Percentiles rank a stretch among this genome's conserved stretches.
These are phyloP conservation scores for Chalaropsis thielavioides DNA, from an alignment of 2,329 filamentous ascomycete species.

Conservation along the genomic window DNA sequence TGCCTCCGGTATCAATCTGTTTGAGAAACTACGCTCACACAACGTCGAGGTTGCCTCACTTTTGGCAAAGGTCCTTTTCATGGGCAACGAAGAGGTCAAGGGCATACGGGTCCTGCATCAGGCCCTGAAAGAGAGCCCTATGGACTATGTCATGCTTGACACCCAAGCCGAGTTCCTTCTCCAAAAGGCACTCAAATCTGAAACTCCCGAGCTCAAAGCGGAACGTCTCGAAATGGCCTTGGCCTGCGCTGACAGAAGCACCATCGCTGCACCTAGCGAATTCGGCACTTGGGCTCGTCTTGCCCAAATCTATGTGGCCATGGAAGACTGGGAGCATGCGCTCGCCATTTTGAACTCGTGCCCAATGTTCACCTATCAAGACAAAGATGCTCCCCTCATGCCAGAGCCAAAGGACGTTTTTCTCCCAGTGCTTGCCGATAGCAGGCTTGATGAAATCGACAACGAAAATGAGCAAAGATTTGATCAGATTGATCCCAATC, in stretches of 20 bases:
- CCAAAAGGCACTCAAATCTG: slow-evolving; percentile 54
- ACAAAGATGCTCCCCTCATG: slow-evolving; percentile 91
- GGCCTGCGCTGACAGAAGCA: slow-evolving; percentile 85
- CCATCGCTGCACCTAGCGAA: slow-evolving; percentile 88
- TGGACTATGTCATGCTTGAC: slow-evolving; percentile 95
- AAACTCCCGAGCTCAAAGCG: slow-evolving; percentile 40
- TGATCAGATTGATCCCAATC: slow-evolving; percentile 74
- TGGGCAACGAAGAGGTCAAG: slow-evolving; percentile 94
- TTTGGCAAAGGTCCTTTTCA: slow-evolving; percentile 77
- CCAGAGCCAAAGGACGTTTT: slow-evolving; percentile 80
- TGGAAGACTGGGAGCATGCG: slow-evolving; percentile 95
- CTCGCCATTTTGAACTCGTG: slow-evolving; percentile 93
- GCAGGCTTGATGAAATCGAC: slow-evolving; percentile 87
- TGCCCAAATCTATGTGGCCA: slow-evolving; percentile 81
- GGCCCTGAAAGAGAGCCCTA: slow-evolving; percentile 76
- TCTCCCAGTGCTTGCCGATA: slow-evolving; percentile 76
- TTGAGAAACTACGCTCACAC: slow-evolving; percentile 82
- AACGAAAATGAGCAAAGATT: slow-evolving; percentile 73
- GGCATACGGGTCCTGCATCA: slow-evolving; percentile 79
- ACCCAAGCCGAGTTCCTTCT: slow-evolving; percentile 86
- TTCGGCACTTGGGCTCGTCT: slow-evolving; percentile 93
- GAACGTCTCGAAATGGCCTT: slow-evolving; percentile 71
- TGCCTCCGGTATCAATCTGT: slow-evolving; percentile 89
- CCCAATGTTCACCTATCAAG: slow-evolving; percentile 99
- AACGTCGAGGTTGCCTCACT: slow-evolving; percentile 91